These are phyloP conservation scores for Neurospora sublineolata DNA, from an alignment of 495 filamentous ascomycete species.

Conservation along the genomic window DNA sequence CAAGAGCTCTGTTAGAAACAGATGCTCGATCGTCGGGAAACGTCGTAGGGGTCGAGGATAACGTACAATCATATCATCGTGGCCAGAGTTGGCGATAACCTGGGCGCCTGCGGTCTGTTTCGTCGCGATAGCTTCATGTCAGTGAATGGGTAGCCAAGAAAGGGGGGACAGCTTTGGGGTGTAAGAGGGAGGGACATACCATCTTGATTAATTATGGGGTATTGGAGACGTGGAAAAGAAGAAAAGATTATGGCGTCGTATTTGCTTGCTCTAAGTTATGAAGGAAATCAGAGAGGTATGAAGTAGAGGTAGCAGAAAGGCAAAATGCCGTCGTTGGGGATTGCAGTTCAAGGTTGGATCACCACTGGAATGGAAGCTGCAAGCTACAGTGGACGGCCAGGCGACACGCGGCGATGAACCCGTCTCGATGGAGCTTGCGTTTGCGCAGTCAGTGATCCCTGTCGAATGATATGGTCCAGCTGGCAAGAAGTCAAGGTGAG, in stretches of 20 bases:
- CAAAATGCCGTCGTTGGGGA: neutral
- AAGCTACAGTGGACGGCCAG: neutral
- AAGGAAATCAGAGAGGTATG: neutral
- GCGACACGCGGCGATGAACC: neutral
- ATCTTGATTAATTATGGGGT: neutral
- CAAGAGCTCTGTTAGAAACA: neutral
- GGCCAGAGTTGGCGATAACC: constrained; percentile 39
- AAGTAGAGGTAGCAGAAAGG: neutral
- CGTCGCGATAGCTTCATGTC: neutral
- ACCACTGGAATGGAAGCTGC: neutral
- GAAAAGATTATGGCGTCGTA: neutral
- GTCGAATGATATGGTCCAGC: constrained; percentile 15
- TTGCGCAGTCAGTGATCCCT: neutral
- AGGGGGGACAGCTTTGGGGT: neutral
- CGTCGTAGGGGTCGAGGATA: neutral
- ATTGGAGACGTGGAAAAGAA: neutral
- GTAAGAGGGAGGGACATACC: neutral
- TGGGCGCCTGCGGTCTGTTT: constrained; percentile 21
- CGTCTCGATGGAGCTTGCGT: neutral
- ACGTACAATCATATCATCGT: constrained; percentile 99
- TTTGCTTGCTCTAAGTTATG: neutral
- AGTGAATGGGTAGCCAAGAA: neutral
- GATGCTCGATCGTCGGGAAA: neutral
- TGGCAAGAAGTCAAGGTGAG: constrained; percentile 23
- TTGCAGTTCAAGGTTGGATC: neutral